Base-by-base conservation (phyloP, 495 filamentous ascomycete genomes). In the Penicillium tannophilum region DNA sequence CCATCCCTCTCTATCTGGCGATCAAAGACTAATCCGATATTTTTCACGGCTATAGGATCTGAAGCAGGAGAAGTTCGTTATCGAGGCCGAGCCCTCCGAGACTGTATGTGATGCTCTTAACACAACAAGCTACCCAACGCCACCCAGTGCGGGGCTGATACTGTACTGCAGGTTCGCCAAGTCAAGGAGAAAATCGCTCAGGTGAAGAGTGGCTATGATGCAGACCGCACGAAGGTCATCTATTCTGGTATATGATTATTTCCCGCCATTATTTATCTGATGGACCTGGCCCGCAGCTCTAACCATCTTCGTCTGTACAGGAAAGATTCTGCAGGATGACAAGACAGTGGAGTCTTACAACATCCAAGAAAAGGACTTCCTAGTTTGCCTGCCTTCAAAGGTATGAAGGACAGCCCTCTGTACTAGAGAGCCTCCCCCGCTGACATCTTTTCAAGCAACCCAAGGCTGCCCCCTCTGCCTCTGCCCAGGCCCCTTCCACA, bases 291-390 rank as follows among this genome's bases (percentile, higher is more conserved):
- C 44, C 24, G 44, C 44, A 47, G 44, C 43, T 35, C 28, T 33
- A 16, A 36, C 12, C n/a, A 47, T 49, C 26, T 31, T 24, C 16
- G 31, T 49, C 46, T 49, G 16, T 33, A 65, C 63, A 97, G 93
- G 94, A 75, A 98, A 98, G 79, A 97, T 98, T 61, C 82, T 98
- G 59, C 90, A 96, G 76, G 94, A 98, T 90, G 90, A 88, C 59
- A 93, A 96, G 66, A 93, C 93, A 16, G 88, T 98, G 63, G 92
- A 92, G 71, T 90, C 89, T 6, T 97, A 97, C 79, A 95, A 89
- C 76, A 97, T 98, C 58, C 93, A 98, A 77, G 94, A 98, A 83
- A 98, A 98, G 83, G 94, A 94, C 24, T 98, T 97, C 72, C 88
- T 98, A 64, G 95, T 98, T 44, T 98, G 94, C 75, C 94, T 98